These are phyloP conservation scores for Ophiostoma populinum DNA, from an alignment of 2,329 filamentous ascomycete species.

Conservation along the genomic window DNA sequence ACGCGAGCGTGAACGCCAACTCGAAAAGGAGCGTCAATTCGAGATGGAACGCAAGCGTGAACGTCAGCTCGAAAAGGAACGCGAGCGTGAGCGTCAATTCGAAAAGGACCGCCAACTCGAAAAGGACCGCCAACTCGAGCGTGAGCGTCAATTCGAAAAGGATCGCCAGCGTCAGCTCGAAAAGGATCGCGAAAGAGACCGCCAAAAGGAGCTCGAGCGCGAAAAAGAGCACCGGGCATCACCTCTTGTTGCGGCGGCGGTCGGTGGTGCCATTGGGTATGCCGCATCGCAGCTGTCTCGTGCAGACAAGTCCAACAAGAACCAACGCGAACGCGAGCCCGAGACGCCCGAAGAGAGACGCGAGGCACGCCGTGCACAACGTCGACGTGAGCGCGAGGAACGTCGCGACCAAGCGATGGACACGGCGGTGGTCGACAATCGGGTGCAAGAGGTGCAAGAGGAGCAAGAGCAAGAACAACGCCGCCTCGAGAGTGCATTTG, in stretches of 20 bases:
- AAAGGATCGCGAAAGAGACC: neutral
- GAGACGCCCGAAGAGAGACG: no score
- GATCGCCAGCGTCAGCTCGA: slow-evolving; percentile 2
- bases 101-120: slow-evolving; percentile 8
- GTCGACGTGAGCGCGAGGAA: no score
- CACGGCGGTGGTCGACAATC: slow-evolving; percentile 1
- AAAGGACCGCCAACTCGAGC: neutral
- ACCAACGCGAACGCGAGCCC: no score
- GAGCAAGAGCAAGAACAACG: slow-evolving; percentile 1
- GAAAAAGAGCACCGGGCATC: no score
- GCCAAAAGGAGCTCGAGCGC: neutral
- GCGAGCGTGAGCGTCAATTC: slow-evolving; percentile 10
- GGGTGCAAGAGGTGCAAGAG: slow-evolving; percentile 3
- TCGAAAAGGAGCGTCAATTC: no score
- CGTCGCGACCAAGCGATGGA: neutral
- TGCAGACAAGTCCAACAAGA: neutral
- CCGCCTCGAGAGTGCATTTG: neutral
- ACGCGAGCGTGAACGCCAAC: slow-evolving; percentile 7
- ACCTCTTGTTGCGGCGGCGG: neutral
- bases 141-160: neutral
- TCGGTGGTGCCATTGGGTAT: slow-evolving; percentile 3
- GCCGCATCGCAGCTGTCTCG: neutral
- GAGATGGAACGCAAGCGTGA: slow-evolving; percentile 11
- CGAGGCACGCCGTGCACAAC: no score
- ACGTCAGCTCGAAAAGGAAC: slow-evolving; percentile 9